Base-by-base conservation (phyloP, 345 rosid species). In the Physaria fendleri region DNA sequence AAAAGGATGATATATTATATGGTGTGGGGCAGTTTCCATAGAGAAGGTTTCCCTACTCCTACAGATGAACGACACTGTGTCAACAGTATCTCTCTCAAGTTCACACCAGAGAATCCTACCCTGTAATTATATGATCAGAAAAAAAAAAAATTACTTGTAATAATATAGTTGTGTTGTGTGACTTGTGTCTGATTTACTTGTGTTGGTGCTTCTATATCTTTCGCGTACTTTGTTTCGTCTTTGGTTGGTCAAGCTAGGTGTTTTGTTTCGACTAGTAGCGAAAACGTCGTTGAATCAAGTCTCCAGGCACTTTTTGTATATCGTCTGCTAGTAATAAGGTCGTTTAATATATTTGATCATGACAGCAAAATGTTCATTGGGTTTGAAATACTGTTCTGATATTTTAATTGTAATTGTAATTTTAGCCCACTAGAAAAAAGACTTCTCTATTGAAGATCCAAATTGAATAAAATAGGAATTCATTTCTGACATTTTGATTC, bases 31-130 rank as follows among this genome's bases (percentile, higher is more conserved):
- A 5, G 16, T 33, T 5, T 34, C 16, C 12, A 34, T 34, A 5
- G 95, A 40, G 99, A 92, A 80, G 88, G 95, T n/a, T 92, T 86
- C 70, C 77, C 49, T 6, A 89, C 97, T 4, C 99, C 95, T 2
- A 86, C 99, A 0, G n/a, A n/a, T n/a, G n/a, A n/a, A n/a, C n/a
- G n/a, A n/a, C n/a, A n/a, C n/a, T n/a, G n/a, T n/a, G n/a, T n/a
- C n/a, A n/a, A n/a, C n/a, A n/a, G n/a, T n/a, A n/a, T n/a, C n/a
- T n/a, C n/a, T n/a, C n/a, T n/a, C n/a, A n/a, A n/a, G 84, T 89
- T 92, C 52, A 35, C 57, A 41, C 64, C 69, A 7, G 44, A 13
- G 46, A 56, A 55, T 32, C 1, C 30, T 16, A 8, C 20, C 17
- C 2, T 68, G 41, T 59, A 34, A 51, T 37, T 9, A 49, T 55